These are phyloP conservation scores for Stachybotrys chlorohalonatus DNA, from an alignment of 2,329 filamentous ascomycete species.

Conservation along the genomic window DNA sequence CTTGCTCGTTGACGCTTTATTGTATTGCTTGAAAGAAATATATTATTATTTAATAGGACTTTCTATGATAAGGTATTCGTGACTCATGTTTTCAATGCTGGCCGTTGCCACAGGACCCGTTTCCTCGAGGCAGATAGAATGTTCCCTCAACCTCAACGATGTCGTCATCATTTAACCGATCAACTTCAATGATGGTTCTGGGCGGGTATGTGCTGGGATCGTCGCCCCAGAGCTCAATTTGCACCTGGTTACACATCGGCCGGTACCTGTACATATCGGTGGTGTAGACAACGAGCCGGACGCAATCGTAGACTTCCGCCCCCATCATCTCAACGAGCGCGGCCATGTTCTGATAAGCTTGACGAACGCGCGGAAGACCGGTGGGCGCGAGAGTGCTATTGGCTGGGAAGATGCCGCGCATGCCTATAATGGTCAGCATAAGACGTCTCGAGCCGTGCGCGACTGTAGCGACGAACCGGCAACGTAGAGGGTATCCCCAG, in stretches of 20 bases:
- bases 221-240: conserved; percentile 19
- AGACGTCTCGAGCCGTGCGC: not conserved
- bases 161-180: conserved; percentile 21
- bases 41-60: no score
- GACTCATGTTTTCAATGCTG: no score
- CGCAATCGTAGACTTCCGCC: conserved; percentile 11
- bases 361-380: conserved; percentile 17
- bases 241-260: conserved; percentile 20
- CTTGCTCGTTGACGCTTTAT: no score
- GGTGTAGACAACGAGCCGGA: conserved; percentile 7
- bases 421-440: conserved; percentile 7
- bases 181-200: conserved; percentile 20
- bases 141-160: conserved; percentile 23
- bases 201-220: conserved; percentile 18
- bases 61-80: no score
- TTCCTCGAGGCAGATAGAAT: conserved; percentile 5
- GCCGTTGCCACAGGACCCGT: no score
- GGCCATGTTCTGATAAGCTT: conserved; percentile 21
- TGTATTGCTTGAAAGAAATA: no score
- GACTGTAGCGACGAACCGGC: conserved; percentile 7
- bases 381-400: conserved; percentile 19
- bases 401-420: conserved; percentile 20
- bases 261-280: conserved; percentile 24
- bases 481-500: conserved; percentile 19
- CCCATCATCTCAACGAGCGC: conserved; percentile 18